Base-by-base conservation (phyloP, 768 basidiomycete genomes). In the Phylloporus arenicola region DNA sequence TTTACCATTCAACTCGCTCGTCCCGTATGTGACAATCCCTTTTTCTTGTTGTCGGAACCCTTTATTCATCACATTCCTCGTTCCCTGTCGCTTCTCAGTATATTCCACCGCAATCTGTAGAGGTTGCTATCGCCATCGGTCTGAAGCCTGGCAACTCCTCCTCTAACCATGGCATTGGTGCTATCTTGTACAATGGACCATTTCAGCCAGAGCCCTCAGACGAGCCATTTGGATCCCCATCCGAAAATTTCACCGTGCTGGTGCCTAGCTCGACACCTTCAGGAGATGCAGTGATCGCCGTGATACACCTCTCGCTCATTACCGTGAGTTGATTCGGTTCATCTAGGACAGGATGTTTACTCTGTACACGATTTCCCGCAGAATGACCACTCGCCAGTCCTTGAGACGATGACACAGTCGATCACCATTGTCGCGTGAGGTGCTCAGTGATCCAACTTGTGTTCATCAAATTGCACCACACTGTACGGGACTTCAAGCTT, bases 121-220 rank as follows among this genome's bases (percentile, higher is more conserved):
- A 80, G 51, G 70, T 79, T 1, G 74, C 70, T 11, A 60, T 80
- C 43, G 72, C 73, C 27, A 70, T 80, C 44, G 75, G 69, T 3
- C 25, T 79, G 24, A 61, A 65, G 39, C 69, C 71, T 24, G 79
- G 76, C 57, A 35, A 69, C 10, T 30, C 63, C 4, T 64, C 69
- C n/a, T 43, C 50, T 1, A 63, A 64, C 8, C 48, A n/a, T n/a
- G n/a, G 60, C n/a, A 51, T 79, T 56, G 78, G 77, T 16, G 55
- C 48, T 10, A 68, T 80, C n/a, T 61, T 80, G 40, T 79, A 76
- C 60, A 72, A 71, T 40, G 79, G 79, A 12, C 61, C 61, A 12
- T 80, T 68, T 51, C 54, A 60, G 25, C 77, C 79, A 0, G 54
- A 70, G 48, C 58, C 56, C 41, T 60, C n/a, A n/a, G n/a, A 71